These are phyloP conservation scores for Pythium sukuiense DNA, from an alignment of 352 stramenopile genomes.

Conservation along the genomic window DNA sequence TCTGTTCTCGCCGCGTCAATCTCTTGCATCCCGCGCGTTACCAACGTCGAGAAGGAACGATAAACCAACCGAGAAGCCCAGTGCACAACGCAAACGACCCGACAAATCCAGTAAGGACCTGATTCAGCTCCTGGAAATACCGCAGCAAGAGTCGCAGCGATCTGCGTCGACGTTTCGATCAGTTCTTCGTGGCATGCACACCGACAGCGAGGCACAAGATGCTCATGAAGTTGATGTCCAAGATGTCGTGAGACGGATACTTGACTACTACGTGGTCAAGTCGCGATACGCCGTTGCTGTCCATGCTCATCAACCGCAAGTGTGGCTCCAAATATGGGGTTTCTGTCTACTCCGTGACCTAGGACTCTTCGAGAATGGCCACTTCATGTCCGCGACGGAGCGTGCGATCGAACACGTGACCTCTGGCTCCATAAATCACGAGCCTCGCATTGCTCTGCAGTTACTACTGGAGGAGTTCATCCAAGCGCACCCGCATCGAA, in stretches of 20 bases:
- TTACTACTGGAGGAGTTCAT: slow-evolving; percentile 9
- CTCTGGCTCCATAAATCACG: slow-evolving; percentile 10
- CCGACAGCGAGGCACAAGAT: not conserved
- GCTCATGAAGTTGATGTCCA: not conserved
- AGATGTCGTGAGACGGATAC: not conserved
- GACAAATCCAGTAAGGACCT: not conserved
- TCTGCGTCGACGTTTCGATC: slow-evolving; percentile 6
- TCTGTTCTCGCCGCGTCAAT: slow-evolving; percentile 9
- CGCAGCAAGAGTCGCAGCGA: not conserved
- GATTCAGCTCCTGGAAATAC: slow-evolving; percentile 13
- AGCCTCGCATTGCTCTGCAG: not conserved
- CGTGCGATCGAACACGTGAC: slow-evolving; percentile 27
- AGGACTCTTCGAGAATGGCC: slow-evolving; percentile 52
- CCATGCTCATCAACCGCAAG: not conserved
- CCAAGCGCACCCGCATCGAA: not conserved
- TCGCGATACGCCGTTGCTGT: not conserved
- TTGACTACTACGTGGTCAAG: slow-evolving; percentile 10
- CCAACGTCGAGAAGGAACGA: not conserved
- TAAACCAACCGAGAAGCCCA: not conserved
- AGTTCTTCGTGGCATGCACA: slow-evolving; percentile 10
- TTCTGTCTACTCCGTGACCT: slow-evolving; percentile 56
- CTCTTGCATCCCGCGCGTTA: not conserved
- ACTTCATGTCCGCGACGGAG: slow-evolving; percentile 49
- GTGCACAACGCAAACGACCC: not conserved
- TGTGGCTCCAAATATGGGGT: slow-evolving; percentile 17